Base-by-base conservation (phyloP, 257 asterid genomes). In the Leonotis leonurus region DNA sequence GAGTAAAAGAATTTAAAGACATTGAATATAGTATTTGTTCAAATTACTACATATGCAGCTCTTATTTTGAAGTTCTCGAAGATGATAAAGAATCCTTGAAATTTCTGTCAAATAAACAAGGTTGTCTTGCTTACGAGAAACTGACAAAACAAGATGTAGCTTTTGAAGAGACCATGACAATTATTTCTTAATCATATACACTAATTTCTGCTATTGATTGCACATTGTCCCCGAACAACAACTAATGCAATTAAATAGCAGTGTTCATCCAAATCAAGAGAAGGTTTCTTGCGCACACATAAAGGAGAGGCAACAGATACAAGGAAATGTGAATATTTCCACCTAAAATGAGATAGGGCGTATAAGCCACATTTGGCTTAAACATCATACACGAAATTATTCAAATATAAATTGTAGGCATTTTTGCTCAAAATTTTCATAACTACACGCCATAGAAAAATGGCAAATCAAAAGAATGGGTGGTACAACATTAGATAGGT, bases 401-500 rank as follows among this genome's bases (percentile, higher is more conserved):
- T 62, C 46, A 40, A 26, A 45, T 37, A 56, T 14, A 10, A 41
- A n/a, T 8, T 50, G 43, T 44, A 30, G 41, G 60, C 62, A 56
- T 24, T 24, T 59, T 17, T 39, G 61, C 56, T 45, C 20, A 1
- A 71, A 48, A 68, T 39, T 18, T 16, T 48, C 57, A 33, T 12
- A 60, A 60, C 56, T 57, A 65, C 57, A 22, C 18, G 70, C 67
- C 76, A 65, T 65, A 24, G 24, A 32, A n/a, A 24, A 66, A 30
- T 54, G 70, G 60, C 73, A 70, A 60, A 62, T 70, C 60, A 56
- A 60, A 75, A 61, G 67, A 70, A 66, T 75, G 59, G 14, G 39
- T 33, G 32, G 65, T 69, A 72, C 72, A 72, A 46, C 73, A 68
- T 18, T 25, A 55, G 35, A n/a, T 29, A 44, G 37, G 43, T 11